Evolutionary conservation across 331 rosid species (phyloP).

Genomic region (Acacia concinna): DNA sequence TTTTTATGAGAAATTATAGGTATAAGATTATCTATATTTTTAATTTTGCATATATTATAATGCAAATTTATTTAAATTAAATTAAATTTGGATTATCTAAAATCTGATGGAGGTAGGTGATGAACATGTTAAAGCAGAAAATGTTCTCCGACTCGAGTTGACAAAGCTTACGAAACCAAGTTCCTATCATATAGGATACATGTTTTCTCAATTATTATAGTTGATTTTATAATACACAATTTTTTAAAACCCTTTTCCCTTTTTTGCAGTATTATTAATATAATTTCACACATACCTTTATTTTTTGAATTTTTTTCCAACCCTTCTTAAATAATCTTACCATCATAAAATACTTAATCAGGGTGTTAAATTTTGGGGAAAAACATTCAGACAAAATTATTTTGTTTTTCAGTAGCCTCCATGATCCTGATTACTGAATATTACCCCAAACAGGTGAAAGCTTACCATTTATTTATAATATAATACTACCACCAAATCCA

Average conservation of each 20-base stretch:
- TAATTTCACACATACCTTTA: neutral
- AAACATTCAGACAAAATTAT: neutral
- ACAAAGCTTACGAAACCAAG: neutral
- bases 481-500: too few relatives aligned
- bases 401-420: neutral
- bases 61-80: too few relatives aligned
- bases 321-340: neutral
- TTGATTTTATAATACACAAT: neutral
- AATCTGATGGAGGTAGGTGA: too few relatives aligned
- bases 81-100: too few relatives aligned
- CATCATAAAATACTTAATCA: neutral
- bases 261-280: neutral
- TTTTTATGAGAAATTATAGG: too few relatives aligned
- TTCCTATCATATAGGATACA: neutral
- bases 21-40: too few relatives aligned
- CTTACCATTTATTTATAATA: too few relatives aligned
- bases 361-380: neutral
- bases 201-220: neutral
- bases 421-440: too few relatives aligned
- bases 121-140: too few relatives aligned
- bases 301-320: neutral
- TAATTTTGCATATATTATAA: too few relatives aligned
- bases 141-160: too few relatives aligned
- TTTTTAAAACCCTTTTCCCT: neutral
- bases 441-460: too few relatives aligned